Evolutionary conservation across 495 filamentous ascomycete genomes (phyloP), one percentile per base, ranked within the genome.

Genomic region (Mycothermus thermophilus): DNA sequence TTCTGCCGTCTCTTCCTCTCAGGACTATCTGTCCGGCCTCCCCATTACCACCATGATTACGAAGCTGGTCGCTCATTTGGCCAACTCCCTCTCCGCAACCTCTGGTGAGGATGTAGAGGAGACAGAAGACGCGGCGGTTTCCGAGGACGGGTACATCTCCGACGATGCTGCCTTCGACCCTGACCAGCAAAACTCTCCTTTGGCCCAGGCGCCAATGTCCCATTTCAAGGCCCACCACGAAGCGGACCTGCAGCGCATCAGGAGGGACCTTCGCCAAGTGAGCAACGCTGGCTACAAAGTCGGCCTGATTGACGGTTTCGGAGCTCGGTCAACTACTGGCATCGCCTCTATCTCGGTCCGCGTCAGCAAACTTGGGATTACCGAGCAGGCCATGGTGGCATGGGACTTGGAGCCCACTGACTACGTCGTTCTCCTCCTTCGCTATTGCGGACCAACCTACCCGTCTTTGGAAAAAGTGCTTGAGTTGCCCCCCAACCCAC

Each of bases 341-440:
- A 64, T 69, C 15, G 44, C 84, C 32, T 77, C 71, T 21, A 40
- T 93, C 5, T 79, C 78, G 0, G 67, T 79, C 29, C 75, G 75
- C 1, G 68, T 84, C 31, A 57, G 61, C 0, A 80, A 79, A 41
- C 67, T 94, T 2, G 77, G 69, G 2, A 71, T 96, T 18, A 84
- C 84, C 2, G 66, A 80, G 18, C 82, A 87, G 41, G 79, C 73
- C 1, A 66, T 80, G 55, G 67, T 74, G 42, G 79, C 83, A 10
- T 96, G 88, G 88, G 63, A 76, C 33, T 52, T 96, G 12, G 48
- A 69, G 10, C 51, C 60, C 0, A 52, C 59, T 0, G 75, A 92
- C 17, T 90, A 90, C 47, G 51, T 94, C 27, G 71, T 92, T 5
- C 62, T 93, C 5, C 64, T 94, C 10, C 66, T 93, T n/a, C 67